Evolutionary conservation across 176 grass and related monocot species (phyloP).

Genomic region (Musa itinerans): DNA sequence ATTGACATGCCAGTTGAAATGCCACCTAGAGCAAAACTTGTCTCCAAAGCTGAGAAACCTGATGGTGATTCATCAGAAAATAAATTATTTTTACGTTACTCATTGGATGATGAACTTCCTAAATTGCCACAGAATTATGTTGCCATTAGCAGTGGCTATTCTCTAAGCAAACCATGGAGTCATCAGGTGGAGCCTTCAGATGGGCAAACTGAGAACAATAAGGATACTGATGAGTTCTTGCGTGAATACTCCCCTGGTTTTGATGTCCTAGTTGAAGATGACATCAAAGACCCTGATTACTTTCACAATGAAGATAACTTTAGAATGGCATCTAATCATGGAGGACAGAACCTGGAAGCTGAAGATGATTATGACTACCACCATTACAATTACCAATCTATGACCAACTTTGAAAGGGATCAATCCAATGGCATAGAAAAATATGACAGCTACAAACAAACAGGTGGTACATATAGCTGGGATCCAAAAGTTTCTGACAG

Average conservation of each 20-base stretch:
- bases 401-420: constrained; percentile 45
- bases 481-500: constrained; percentile 47
- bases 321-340: constrained; percentile 24
- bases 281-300: constrained; percentile 57
- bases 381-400: constrained; percentile 49
- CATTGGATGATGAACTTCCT: constrained; percentile 20
- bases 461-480: constrained; percentile 45
- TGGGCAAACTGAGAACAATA: constrained; percentile 24
- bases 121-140: constrained; percentile 32
- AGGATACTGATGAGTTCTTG: constrained; percentile 57
- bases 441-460: constrained; percentile 25
- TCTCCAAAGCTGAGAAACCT: constrained; percentile 28
- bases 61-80: constrained; percentile 17
- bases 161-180: constrained; percentile 36
- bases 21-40: constrained; percentile 24
- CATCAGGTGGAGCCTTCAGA: constrained; percentile 23
- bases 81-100: constrained; percentile 21
- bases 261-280: constrained; percentile 12
- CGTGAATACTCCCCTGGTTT: constrained; percentile 72
- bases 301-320: constrained; percentile 50
- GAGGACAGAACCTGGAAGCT: constrained; percentile 39
- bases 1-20: constrained; percentile 6
- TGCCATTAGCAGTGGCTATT: constrained; percentile 28
- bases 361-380: constrained; percentile 66
- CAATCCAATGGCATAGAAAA: constrained; percentile 39